These are phyloP conservation scores for Dimargaris cristalligena DNA, from an alignment of 192 early-diverging fungal species.

Conservation along the genomic window DNA sequence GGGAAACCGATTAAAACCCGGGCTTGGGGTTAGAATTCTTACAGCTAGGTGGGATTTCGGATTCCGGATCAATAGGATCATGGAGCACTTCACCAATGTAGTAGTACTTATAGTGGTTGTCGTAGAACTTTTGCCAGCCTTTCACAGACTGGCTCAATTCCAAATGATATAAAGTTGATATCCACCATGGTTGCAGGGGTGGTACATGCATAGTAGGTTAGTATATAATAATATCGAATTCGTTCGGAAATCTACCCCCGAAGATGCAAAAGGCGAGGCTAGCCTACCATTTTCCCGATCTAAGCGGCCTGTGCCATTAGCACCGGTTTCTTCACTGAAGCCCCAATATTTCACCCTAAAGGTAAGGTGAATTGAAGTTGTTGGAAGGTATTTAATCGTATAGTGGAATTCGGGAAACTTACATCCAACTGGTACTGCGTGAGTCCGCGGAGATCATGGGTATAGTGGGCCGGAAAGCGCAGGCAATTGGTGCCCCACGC, in stretches of 20 bases:
- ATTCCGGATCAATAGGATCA: constrained; percentile 60
- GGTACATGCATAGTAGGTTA: background rate
- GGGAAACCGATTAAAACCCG: background rate
- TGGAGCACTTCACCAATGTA: constrained; percentile 70
- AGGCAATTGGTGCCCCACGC: constrained; percentile 95
- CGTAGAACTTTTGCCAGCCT: constrained; percentile 78
- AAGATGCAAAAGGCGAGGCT: constrained; percentile 1
- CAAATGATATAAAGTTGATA: background rate
- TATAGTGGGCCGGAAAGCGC: constrained; percentile 56
- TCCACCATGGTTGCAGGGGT: background rate
- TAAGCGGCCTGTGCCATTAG: background rate
- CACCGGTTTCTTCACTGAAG: background rate
- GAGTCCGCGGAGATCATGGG: constrained; percentile 84
- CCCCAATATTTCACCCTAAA: background rate
- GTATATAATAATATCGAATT: constrained; percentile 12
- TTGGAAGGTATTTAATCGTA: background rate
- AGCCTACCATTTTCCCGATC: background rate
- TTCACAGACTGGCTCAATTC: constrained; percentile 33
- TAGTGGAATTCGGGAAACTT: constrained; percentile 6
- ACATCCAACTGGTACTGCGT: constrained; percentile 54
- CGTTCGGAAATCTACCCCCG: too few species aligned
- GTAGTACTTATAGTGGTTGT: constrained; percentile 71
- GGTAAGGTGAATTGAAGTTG: background rate
- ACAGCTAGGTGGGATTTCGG: constrained; percentile 73
- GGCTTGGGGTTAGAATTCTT: constrained; percentile 32